A percentile compares a stretch with the other conserved stretches of the same genome.
phyloP scores from a whole-genome alignment of 2,329 filamentous ascomycete species.

The Calonectria pseudoreteaudii region DNA sequence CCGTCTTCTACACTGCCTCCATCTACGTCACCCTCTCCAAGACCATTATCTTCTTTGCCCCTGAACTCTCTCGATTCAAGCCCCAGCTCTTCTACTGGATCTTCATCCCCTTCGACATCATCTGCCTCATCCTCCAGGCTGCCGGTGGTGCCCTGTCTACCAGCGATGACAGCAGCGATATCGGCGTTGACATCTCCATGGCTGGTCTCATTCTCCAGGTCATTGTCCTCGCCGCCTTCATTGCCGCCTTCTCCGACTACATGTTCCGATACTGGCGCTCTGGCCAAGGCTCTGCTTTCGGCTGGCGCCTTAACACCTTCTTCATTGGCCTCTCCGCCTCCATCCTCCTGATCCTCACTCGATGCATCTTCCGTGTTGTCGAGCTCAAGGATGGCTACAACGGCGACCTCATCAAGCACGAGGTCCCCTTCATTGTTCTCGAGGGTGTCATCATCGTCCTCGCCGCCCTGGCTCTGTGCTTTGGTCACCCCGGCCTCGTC shows the following conservation, averaged over 20 bases:
- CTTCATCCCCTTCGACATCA: slow-evolving; percentile 66
- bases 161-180: slow-evolving; percentile 51
- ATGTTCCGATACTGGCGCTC: slow-evolving; percentile 55
- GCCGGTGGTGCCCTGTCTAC: slow-evolving; percentile 67
- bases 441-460: slow-evolving; percentile 59
- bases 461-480: slow-evolving; percentile 51
- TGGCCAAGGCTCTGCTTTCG: slow-evolving; percentile 37
- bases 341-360: slow-evolving; percentile 69
- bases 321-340: slow-evolving; percentile 64
- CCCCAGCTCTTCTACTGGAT: slow-evolving; percentile 59
- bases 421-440: slow-evolving; percentile 64
- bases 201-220: slow-evolving; percentile 71
- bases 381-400: slow-evolving; percentile 74
- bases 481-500: slow-evolving; percentile 57
- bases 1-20: slow-evolving; percentile 66
- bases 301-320: slow-evolving; percentile 56
- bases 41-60: slow-evolving; percentile 54
- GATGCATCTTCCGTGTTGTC: slow-evolving; percentile 73
- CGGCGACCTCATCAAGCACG: slow-evolving; percentile 65
- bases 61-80: slow-evolving; percentile 56
- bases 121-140: slow-evolving; percentile 69
- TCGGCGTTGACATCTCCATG: slow-evolving; percentile 54
- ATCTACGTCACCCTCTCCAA: slow-evolving; percentile 73
- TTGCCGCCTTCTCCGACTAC: slow-evolving; percentile 61
- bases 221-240: slow-evolving; percentile 65